Base-by-base conservation (phyloP, 192 early-diverging fungal genomes). In the Backusella psychrophila region DNA sequence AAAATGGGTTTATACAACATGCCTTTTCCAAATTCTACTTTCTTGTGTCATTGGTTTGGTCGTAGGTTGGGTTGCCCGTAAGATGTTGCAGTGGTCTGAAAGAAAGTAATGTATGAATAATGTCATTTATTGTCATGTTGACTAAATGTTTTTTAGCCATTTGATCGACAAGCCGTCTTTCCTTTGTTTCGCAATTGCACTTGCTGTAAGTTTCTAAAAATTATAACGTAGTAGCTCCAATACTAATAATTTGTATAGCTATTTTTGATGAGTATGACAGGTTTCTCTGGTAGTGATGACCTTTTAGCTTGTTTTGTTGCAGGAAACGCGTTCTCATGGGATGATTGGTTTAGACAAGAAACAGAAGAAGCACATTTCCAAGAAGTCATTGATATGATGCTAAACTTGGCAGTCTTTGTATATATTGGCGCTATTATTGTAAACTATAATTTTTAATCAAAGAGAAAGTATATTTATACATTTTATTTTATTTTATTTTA, bases 381-480 rank as follows among this genome's bases (percentile, higher is more conserved):
- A 82, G 96, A 97, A 80, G 92, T 93, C 11, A 87, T 98, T 59
- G 96, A 96, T 78, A 91, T 89, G 79, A 81, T 98, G 75, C 77
- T 97, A 68, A 97, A 96, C 81, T 82, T 95, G 76, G 82, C 94
- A 12, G 92, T 95, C 53, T 98, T 98, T 84, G 88, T 97, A n/a
- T 98, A 92, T 71, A 91, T 96, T 85, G 95, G 94, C 31, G 79
- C 92, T 6, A 85, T 89, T n/a, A 91, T 94, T 71, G 81, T 83
- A 77, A 80, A 74, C 41, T 31, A 21, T 41, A 14, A 17, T 14
- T 35, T 34, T 38, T 38, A 15, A 23, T 11, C n/a, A 29, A 39
- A 63, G 17, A 38, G 8, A 42, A n/a, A 33, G 7, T 36, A n/a
- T 26, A 29, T 23, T 75, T 17, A 76, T 65, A 41, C 17, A 66